Conservation (phyloP, 2,329 filamentous ascomycete species). For the Alternaria gaisen region DNA sequence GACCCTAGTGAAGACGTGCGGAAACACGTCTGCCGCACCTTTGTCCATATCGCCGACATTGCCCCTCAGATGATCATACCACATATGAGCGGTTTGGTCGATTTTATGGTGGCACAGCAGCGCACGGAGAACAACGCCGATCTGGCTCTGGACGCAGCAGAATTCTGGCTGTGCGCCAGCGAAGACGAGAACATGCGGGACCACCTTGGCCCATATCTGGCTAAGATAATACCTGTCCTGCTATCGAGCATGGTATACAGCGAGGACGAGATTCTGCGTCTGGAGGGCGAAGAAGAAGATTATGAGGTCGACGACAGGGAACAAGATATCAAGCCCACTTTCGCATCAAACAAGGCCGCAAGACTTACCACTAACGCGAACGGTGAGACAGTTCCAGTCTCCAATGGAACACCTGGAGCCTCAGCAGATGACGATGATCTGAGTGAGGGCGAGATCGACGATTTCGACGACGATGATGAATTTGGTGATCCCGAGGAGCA, state of each 20-base stretch:
- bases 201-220: constrained; percentile 77
- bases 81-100: constrained; percentile 85
- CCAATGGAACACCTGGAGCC: constrained; percentile 58
- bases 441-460: constrained; percentile 88
- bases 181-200: constrained; percentile 84
- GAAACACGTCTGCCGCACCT: constrained; percentile 90
- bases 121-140: constrained; percentile 83
- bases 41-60: constrained; percentile 90
- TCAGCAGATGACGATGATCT: constrained; percentile 70
- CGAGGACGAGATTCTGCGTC: constrained; percentile 86
- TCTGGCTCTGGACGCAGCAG: constrained; percentile 90
- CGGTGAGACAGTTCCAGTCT: constrained; percentile 49
- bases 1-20: constrained; percentile 84
- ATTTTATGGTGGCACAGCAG: constrained; percentile 93
- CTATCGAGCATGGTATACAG: constrained; percentile 96
- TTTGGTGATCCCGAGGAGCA: constrained; percentile 82
- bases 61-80: constrained; percentile 89
- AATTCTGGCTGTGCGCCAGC: constrained; percentile 95
- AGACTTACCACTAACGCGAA: constrained; percentile 64
- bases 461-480: constrained; percentile 74
- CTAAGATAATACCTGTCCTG: constrained; percentile 87
- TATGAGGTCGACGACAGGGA: constrained; percentile 89
- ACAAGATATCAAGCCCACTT: constrained; percentile 91
- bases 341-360: constrained; percentile 75
- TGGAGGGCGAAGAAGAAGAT: constrained; percentile 82